A percentile compares a stretch with the other conserved stretches of the same genome.
Evolutionary conservation across 176 grass and related monocot genomes (phyloP).

Genomic region (Aegilops longissima): DNA sequence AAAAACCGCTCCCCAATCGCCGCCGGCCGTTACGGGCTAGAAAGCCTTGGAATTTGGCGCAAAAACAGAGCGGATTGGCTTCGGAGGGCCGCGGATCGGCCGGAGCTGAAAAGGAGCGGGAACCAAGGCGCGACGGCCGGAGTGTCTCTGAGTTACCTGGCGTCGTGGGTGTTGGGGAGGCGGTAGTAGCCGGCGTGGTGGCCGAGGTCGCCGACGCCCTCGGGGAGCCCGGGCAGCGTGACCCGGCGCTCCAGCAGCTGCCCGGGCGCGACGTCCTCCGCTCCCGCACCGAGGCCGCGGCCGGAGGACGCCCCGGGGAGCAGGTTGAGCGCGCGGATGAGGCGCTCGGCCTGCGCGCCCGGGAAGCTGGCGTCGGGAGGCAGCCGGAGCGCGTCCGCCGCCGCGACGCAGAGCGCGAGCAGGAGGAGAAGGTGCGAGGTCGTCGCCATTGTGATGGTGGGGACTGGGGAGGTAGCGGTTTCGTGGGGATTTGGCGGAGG

Average conservation of each 20-base stretch:
- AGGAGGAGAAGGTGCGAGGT: background rate
- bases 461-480: background rate
- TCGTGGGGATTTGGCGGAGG: constrained; percentile 9
- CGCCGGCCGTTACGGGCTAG: background rate
- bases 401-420: too few species aligned
- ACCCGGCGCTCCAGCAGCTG: constrained; percentile 71
- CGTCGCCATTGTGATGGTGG: background rate
- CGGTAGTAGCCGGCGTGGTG: constrained; percentile 96
- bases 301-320: constrained; percentile 43
- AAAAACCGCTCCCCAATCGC: background rate
- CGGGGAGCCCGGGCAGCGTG: constrained; percentile 41
- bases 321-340: constrained; percentile 86
- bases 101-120: background rate
- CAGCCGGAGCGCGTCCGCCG: constrained; percentile 17
- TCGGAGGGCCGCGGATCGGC: background rate
- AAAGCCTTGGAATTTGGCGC: background rate
- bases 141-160: constrained; percentile 37
- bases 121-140: background rate
- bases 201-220: constrained; percentile 48
- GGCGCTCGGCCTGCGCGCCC: constrained; percentile 54
- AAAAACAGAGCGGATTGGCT: background rate
- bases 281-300: background rate
- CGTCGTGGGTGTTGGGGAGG: constrained; percentile 78
- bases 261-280: constrained; percentile 2
- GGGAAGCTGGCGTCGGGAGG: constrained; percentile 51